phyloP scores from a whole-genome alignment of 441 rosid species.

The Erodium moschatum region DNA sequence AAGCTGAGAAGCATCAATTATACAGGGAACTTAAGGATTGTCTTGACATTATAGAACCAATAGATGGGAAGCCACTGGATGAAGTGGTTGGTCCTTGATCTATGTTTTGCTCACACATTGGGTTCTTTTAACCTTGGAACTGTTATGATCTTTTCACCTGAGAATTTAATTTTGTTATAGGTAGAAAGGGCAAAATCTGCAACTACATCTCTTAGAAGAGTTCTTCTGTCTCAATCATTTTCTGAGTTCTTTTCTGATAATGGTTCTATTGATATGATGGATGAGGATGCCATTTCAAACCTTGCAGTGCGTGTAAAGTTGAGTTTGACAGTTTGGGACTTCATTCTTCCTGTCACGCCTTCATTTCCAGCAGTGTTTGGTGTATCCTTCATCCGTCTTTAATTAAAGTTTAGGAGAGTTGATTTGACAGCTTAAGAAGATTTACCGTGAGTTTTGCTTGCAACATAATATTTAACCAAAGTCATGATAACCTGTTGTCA shows the following conservation, averaged over 20 bases:
- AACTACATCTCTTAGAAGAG: constrained; percentile 66
- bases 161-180: constrained; percentile 36
- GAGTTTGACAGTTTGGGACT: constrained; percentile 88
- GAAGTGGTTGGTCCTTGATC: constrained; percentile 53
- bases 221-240: constrained; percentile 73
- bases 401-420: neutral
- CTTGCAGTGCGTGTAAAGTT: constrained; percentile 70
- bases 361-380: constrained; percentile 93
- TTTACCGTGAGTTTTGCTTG: neutral
- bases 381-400: constrained; percentile 44
- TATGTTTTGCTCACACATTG: neutral
- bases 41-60: constrained; percentile 61
- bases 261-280: constrained; percentile 74
- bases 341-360: constrained; percentile 72
- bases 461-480: neutral
- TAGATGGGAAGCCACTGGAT: constrained; percentile 59
- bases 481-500: neutral
- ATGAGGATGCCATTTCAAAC: constrained; percentile 83
- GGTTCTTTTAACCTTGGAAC: neutral
- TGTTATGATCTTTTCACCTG: constrained; percentile 28
- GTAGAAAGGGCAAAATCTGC: constrained; percentile 76
- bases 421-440: neutral
- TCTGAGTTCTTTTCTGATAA: constrained; percentile 72
- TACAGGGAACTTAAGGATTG: constrained; percentile 59
- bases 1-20: constrained; percentile 58